A percentile compares a stretch with the other conserved stretches of the same genome.
Evolutionary conservation across 192 early-diverging fungal species (phyloP).

Genomic region (Coemansia sp.): DNA sequence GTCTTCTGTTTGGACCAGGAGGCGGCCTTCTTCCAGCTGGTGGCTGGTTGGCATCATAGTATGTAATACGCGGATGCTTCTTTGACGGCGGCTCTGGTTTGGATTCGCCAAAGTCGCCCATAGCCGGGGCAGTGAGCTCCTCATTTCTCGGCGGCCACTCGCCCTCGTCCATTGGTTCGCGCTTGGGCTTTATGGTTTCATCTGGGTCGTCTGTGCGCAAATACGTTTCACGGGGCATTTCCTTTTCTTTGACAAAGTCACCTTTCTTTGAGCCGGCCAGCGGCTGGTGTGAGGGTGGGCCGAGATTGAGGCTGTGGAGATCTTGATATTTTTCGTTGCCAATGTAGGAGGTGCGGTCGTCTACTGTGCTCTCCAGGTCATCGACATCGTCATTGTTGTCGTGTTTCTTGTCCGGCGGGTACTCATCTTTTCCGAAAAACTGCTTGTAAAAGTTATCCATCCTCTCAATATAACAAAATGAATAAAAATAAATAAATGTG

Average conservation of each 20-base stretch:
- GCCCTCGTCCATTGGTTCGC: background rate
- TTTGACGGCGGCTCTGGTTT: background rate
- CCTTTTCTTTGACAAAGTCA: background rate
- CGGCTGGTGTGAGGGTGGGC: constrained; percentile 9
- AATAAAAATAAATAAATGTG: constrained; percentile 10
- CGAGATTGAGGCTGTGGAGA: constrained; percentile 11
- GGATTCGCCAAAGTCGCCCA: background rate
- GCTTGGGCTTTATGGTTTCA: constrained; percentile 14
- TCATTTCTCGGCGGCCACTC: constrained; percentile 4
- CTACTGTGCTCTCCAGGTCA: constrained; percentile 14
- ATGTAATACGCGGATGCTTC: constrained; percentile 9
- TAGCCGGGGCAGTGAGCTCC: background rate
- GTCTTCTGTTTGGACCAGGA: background rate
- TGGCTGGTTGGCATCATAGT: constrained; percentile 1
- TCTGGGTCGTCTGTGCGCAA: constrained; percentile 8
- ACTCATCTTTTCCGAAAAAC: constrained; percentile 12
- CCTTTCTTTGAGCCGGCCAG: constrained; percentile 9
- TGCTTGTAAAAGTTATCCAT: constrained; percentile 18
- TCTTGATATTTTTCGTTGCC: constrained; percentile 6
- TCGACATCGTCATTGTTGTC: background rate
- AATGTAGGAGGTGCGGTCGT: constrained; percentile 6
- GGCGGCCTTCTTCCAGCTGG: constrained; percentile 4
- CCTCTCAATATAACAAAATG: background rate
- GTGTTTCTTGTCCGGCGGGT: constrained; percentile 23
- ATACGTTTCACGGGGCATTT: constrained; percentile 6